Conservation (phyloP, 352 stramenopile genomes). For the Thalassiosira oceanica region DNA sequence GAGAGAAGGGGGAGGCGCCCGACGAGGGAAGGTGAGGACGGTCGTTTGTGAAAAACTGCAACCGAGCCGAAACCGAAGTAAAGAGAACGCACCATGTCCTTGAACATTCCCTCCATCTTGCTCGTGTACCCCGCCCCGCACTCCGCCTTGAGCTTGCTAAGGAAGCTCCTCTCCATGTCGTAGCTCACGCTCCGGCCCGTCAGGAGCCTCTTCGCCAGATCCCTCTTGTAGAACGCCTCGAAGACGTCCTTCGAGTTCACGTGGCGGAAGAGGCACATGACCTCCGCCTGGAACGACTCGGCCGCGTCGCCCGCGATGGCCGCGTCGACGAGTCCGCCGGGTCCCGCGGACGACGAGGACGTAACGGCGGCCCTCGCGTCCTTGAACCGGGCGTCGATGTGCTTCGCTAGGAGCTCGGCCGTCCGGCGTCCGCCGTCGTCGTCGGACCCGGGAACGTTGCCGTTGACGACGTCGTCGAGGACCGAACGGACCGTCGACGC, state of each 20-base stretch:
- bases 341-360: slow-evolving; percentile 1
- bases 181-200: slow-evolving; percentile 85
- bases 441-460: slow-evolving; percentile 1
- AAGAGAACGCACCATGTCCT: no score
- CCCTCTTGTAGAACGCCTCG: slow-evolving; percentile 98
- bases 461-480: slow-evolving; percentile 49
- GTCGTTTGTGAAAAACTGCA: no score
- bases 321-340: not conserved
- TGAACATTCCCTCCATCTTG: slow-evolving; percentile 99
- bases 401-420: slow-evolving; percentile 75
- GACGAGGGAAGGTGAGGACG: no score
- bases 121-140: slow-evolving; percentile 96
- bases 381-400: slow-evolving; percentile 68
- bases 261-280: slow-evolving; percentile 95
- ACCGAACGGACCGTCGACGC: slow-evolving; percentile 27
- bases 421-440: slow-evolving; percentile 53
- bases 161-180: slow-evolving; percentile 95
- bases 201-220: slow-evolving; percentile 95
- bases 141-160: slow-evolving; percentile 97
- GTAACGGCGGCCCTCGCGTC: slow-evolving; percentile 51
- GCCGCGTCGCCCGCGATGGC: slow-evolving; percentile 55
- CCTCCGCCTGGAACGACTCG: slow-evolving; percentile 81
- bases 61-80: no score
- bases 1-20: no score
- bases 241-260: slow-evolving; percentile 98